Evolutionary conservation across 1,139 yeast genomes (phyloP).

Genomic region (Yamadazyma membranifaciens): DNA sequence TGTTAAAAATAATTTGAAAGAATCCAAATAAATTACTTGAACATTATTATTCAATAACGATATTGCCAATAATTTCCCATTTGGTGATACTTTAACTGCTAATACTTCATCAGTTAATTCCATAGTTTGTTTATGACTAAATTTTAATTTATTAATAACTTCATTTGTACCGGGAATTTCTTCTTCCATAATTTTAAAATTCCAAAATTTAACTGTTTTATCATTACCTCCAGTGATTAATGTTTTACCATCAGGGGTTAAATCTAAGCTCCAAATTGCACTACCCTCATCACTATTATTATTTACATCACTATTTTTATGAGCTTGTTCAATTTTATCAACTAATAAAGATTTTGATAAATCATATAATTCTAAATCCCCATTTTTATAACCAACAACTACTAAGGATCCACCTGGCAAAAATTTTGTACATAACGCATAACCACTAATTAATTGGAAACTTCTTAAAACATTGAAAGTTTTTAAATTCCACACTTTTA

Average conservation of each 20-base stretch:
- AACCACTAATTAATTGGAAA: slow-evolving; percentile 72
- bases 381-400: slow-evolving; percentile 88
- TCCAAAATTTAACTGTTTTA: slow-evolving; percentile 87
- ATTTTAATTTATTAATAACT: slow-evolving; percentile 50
- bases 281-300: slow-evolving; percentile 46
- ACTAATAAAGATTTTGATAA: slow-evolving; percentile 77
- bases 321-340: slow-evolving; percentile 73
- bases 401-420: slow-evolving; percentile 90
- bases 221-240: slow-evolving; percentile 94
- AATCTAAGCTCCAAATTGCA: slow-evolving; percentile 89
- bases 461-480: slow-evolving; percentile 79
- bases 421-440: slow-evolving; percentile 77
- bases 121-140: slow-evolving; percentile 75
- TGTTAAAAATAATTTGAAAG: slow-evolving; percentile 82
- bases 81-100: slow-evolving; percentile 80
- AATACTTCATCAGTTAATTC: slow-evolving; percentile 86
- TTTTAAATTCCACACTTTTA: slow-evolving; percentile 84
- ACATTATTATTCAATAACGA: slow-evolving; percentile 90
- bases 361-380: slow-evolving; percentile 82
- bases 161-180: slow-evolving; percentile 67
- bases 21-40: slow-evolving; percentile 84
- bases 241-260: slow-evolving; percentile 81
- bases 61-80: slow-evolving; percentile 72
- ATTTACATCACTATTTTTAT: slow-evolving; percentile 25
- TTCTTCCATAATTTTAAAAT: slow-evolving; percentile 65